phyloP scores from a whole-genome alignment of 345 rosid genomes.

The Sapria himalayana region DNA sequence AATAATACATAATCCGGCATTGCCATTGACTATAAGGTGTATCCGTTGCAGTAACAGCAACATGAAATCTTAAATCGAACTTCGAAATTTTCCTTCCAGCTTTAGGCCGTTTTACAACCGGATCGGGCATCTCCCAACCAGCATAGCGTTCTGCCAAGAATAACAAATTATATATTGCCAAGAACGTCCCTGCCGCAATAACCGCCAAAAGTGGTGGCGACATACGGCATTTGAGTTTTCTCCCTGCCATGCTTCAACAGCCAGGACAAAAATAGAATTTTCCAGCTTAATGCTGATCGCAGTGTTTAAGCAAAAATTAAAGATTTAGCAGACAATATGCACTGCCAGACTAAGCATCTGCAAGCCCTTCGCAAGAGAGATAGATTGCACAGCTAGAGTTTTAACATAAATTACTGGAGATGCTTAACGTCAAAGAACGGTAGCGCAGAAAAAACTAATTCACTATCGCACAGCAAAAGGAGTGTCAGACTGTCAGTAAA shows the following conservation, averaged over 20 bases:
- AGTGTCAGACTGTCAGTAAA: too few species aligned
- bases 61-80: conserved; percentile 32
- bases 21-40: conserved; percentile 87
- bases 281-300: too few species aligned
- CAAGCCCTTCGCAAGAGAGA: too few species aligned
- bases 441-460: too few species aligned
- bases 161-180: conserved; percentile 61
- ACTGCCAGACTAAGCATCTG: too few species aligned
- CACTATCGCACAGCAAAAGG: too few species aligned
- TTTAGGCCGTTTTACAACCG: conserved; percentile 48
- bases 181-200: conserved; percentile 45
- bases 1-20: conserved; percentile 86
- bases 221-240: conserved; percentile 31
- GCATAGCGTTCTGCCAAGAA: conserved; percentile 22
- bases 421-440: too few species aligned
- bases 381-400: too few species aligned
- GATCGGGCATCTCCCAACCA: conserved; percentile 30
- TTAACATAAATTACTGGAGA: too few species aligned
- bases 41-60: conserved; percentile 83
- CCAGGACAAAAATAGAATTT: conserved; percentile 1
- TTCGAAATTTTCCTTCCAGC: conserved; percentile 18
- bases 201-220: conserved; percentile 39
- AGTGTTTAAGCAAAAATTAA: too few species aligned
- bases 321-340: too few species aligned
- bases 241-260: conserved; percentile 15